These are phyloP conservation scores for Bauhinia variegata DNA, from an alignment of 306 rosid genomes.

Conservation along the genomic window DNA sequence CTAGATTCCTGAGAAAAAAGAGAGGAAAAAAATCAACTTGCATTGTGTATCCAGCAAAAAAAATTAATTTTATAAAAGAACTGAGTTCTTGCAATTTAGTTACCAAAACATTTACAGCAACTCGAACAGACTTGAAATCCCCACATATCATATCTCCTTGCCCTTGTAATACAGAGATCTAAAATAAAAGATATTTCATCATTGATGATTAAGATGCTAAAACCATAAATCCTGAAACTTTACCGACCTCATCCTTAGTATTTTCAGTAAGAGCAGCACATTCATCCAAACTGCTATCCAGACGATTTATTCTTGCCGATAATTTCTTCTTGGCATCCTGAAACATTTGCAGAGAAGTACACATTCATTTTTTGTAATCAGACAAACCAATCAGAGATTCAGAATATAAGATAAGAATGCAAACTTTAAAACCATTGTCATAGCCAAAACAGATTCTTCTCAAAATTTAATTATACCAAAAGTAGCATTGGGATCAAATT, in stretches of 20 bases:
- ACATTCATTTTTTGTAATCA: slow-evolving; percentile 7
- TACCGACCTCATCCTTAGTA: slow-evolving; percentile 65
- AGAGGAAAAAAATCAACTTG: slow-evolving; percentile 33
- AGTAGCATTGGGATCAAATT: not conserved
- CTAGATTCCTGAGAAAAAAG: slow-evolving; percentile 62
- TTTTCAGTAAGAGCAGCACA: slow-evolving; percentile 45
- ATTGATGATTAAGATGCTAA: slow-evolving; percentile 21
- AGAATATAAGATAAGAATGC: slow-evolving; percentile 24
- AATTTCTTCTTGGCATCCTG: slow-evolving; percentile 71
- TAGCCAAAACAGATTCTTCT: not conserved
- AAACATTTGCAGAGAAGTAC: slow-evolving; percentile 36
- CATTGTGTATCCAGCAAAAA: slow-evolving; percentile 27
- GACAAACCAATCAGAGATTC: slow-evolving; percentile 23
- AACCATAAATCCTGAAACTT: slow-evolving; percentile 14
- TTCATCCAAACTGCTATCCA: slow-evolving; percentile 66
- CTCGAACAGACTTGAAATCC: slow-evolving; percentile 53
- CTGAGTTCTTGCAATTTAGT: slow-evolving; percentile 28
- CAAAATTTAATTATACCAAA: slow-evolving; percentile 4
- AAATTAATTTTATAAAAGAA: slow-evolving; percentile 5
- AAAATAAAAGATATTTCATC: slow-evolving; percentile 28
- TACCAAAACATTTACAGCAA: slow-evolving; percentile 68
- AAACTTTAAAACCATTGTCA: slow-evolving; percentile 6
- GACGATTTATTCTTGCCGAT: slow-evolving; percentile 59
- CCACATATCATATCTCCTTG: slow-evolving; percentile 47
- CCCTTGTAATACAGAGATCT: slow-evolving; percentile 62